These are phyloP conservation scores for Cyamopsis tetragonoloba DNA, from an alignment of 306 rosid genomes.

Conservation along the genomic window DNA sequence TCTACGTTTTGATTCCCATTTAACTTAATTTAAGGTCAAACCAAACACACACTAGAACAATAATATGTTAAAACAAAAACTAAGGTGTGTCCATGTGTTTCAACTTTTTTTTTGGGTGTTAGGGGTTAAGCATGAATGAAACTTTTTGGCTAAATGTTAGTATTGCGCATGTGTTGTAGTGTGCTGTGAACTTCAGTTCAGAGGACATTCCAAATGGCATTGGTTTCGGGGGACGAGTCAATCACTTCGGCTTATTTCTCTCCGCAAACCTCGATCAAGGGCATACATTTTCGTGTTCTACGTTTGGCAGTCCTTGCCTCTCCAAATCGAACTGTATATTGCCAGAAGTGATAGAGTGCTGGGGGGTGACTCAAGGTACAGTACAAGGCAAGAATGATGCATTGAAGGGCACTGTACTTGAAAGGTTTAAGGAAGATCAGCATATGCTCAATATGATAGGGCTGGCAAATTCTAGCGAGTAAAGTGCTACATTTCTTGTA, in stretches of 20 bases:
- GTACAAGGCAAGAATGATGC: constrained; percentile 42
- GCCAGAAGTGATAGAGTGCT: constrained; percentile 91
- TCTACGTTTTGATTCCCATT: too few species aligned
- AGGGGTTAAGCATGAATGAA: neutral
- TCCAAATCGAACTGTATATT: constrained; percentile 53
- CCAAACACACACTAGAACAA: neutral
- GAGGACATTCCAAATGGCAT: constrained; percentile 90
- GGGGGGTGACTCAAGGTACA: constrained; percentile 61
- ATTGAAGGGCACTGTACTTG: constrained; percentile 49
- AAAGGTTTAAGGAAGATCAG: constrained; percentile 84
- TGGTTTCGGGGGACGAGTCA: constrained; percentile 79
- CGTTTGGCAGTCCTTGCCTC: constrained; percentile 88
- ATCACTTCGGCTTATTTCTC: constrained; percentile 75
- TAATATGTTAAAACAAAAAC: too few species aligned
- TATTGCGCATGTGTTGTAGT: constrained; percentile 36
- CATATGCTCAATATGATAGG: constrained; percentile 73
- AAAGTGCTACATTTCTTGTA: neutral
- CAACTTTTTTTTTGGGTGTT: neutral
- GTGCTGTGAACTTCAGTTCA: constrained; percentile 82
- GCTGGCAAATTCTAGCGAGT: constrained; percentile 82
- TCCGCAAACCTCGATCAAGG: constrained; percentile 81
- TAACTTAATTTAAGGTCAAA: too few species aligned
- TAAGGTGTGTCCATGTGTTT: too few species aligned
- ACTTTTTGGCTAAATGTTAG: neutral
- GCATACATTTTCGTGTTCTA: constrained; percentile 70